These are phyloP conservation scores for Noccaea bulbosa DNA, from an alignment of 345 rosid species.

Conservation along the genomic window DNA sequence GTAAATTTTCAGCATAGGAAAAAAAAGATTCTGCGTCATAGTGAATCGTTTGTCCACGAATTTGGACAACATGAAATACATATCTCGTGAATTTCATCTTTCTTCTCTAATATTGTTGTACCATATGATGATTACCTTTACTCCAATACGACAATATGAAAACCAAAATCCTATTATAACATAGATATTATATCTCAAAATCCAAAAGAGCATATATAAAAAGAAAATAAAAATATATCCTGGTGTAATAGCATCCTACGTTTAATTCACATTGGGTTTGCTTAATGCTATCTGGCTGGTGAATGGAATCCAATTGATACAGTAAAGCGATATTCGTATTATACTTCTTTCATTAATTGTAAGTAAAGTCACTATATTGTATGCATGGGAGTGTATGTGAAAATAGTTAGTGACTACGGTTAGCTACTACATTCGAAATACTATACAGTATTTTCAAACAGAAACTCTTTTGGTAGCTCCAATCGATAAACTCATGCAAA, in stretches of 20 bases:
- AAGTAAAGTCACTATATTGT: background rate
- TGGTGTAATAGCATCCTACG: background rate
- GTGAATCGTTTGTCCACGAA: constrained; percentile 40
- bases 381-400: constrained; percentile 3
- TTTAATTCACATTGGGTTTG: background rate
- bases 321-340: background rate
- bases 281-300: constrained; percentile 8
- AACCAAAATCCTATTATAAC: constrained; percentile 1
- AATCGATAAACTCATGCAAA: constrained; percentile 23
- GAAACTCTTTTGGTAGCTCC: constrained; percentile 16
- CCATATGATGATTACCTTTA: constrained; percentile 40
- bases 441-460: constrained; percentile 28
- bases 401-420: constrained; percentile 2
- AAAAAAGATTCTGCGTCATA: constrained; percentile 30
- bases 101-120: constrained; percentile 32
- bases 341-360: background rate
- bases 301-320: constrained; percentile 1
- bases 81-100: constrained; percentile 42
- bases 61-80: constrained; percentile 39
- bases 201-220: background rate
- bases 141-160: constrained; percentile 32
- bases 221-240: background rate
- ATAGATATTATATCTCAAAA: background rate
- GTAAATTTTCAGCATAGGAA: constrained; percentile 8
- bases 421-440: constrained; percentile 24